These are phyloP conservation scores for Haberlea rhodopensis DNA, from an alignment of 257 asterid species.

Conservation along the genomic window DNA sequence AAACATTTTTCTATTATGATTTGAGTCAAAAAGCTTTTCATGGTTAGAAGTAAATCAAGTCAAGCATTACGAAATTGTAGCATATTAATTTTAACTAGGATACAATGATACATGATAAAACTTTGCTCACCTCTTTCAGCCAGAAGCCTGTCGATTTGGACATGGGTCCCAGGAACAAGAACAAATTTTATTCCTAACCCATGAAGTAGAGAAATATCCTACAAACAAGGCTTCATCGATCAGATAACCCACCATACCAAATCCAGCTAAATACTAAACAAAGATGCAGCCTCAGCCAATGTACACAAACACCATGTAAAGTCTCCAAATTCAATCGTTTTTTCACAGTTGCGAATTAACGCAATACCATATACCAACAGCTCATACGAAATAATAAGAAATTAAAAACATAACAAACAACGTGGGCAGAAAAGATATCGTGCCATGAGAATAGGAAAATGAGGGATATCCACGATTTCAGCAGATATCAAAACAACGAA, in stretches of 20 bases:
- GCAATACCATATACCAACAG: slow-evolving; percentile 18
- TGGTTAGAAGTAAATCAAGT: slow-evolving; percentile 7
- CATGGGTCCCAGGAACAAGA: slow-evolving; percentile 95
- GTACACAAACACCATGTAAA: not conserved
- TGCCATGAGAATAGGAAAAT: slow-evolving; percentile 80
- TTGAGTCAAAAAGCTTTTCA: slow-evolving; percentile 4
- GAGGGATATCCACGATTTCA: slow-evolving; percentile 68
- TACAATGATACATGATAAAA: not conserved
- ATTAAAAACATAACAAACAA: no score
- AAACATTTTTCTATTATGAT: slow-evolving; percentile 10
- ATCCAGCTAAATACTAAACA: not conserved
- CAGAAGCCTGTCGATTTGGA: slow-evolving; percentile 79
- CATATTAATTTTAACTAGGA: slow-evolving; percentile 5
- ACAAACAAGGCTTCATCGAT: slow-evolving; percentile 16
- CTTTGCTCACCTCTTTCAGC: slow-evolving; percentile 59
- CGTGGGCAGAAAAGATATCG: slow-evolving; percentile 26
- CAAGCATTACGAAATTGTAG: not conserved
- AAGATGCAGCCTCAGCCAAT: slow-evolving; percentile 10
- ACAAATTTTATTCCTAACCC: slow-evolving; percentile 94
- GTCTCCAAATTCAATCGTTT: not conserved
- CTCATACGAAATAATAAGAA: not conserved
- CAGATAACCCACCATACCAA: not conserved
- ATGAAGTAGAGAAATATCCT: slow-evolving; percentile 95
- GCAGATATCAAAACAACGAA: slow-evolving; percentile 85
- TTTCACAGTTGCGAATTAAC: slow-evolving; percentile 6